Evolutionary conservation across 805 yeast genomes (phyloP), one percentile per base, ranked within the genome.

Genomic region (Zygoascus biomembranicola): DNA sequence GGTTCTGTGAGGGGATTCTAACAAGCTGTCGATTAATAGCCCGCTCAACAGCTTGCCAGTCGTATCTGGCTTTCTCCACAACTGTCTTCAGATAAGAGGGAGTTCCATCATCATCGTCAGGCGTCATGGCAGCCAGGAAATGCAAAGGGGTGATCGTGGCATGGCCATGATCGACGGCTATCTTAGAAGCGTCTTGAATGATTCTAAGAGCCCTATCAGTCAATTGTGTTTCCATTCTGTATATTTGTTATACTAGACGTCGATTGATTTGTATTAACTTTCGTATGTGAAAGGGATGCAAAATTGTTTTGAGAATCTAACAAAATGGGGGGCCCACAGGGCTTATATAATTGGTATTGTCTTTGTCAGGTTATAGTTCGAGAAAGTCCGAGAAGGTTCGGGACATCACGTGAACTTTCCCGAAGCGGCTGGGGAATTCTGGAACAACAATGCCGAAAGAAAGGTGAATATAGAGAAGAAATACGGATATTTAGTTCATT

Each of bases 141-240:
- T 94, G 99, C 53, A 90, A 68, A n/a, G 99, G 99, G 52, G 79
- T 73, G 53, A 94, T 74, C 66, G 87, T 92, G 8, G 92, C 76
- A 70, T 94, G 90, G 50, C 85, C 77, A 65, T 88, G 89, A 60
- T 89, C 95, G 64, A 81, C 78, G 43, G 97, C 96, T 57, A 94
- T 71, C 66, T 85, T 80, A 55, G 82, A 80, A 52, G 98, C 95
- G 63, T 80, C 76, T 61, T 87, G 85, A 50, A 94, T 76, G 56
- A 92, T 80, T 52, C 79, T 82, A 63, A 89, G 79, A 45, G 97
- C 98, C 69, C 94, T 87, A 69, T 94, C 98, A 57, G 99, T 94
- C 61, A 88, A 87, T 76, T 88, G 90, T 19, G 56, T 46, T 53
- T 61, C 62, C 57, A 50, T 52, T 19, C 16, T 47, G 35, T 23